Evolutionary conservation across 129 eudicot genomes (phyloP), one percentile per base, ranked within the genome.

Genomic region (Flaveria ramosissima): DNA sequence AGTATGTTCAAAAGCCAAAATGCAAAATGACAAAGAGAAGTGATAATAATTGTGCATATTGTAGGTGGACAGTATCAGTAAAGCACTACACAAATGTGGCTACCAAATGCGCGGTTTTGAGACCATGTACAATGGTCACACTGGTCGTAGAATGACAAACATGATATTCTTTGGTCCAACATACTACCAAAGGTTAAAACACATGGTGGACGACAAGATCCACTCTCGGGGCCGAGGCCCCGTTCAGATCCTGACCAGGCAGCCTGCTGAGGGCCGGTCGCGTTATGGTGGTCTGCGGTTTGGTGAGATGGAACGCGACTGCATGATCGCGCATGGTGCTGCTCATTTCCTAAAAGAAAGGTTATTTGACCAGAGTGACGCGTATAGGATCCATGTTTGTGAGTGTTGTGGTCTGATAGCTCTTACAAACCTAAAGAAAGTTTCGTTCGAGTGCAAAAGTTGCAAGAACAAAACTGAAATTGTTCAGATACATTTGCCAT

Each of bases 311-410:
- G 98, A 93, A 61, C 81, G 98, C 4, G 98, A 93, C 69, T 93
- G 98, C 48, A 93, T 93, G 98, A 93, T 93, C 78, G 98, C 98
- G 0, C 97, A 93, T 75, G 98, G 98, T 17, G 98, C 98, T 30
- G 98, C 98, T 12, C 92, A 90, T 80, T 93, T 93, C 47, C 90
- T 93, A 12, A 93, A 93, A 72, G 98, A 93, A 48, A 77, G 98
- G 73, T 83, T 93, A 36, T 93, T 93, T 53, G 98, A 93, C 81
- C 98, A 93, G 41, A 93, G 98, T 69, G 98, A 93, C 60, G 86
- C 90, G 2, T 89, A 84, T 15, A 64, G 85, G 76, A 67, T 86
- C 27, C 90, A 88, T 56, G 85, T 32, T 32, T 32, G 39, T 32
- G 39, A 32, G 39, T 32, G 39, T 32, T 32, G 39, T 32, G 39